phyloP scores from a whole-genome alignment of 2,329 filamentous ascomycete genomes.

The Microdochium trichocladiopsis region DNA sequence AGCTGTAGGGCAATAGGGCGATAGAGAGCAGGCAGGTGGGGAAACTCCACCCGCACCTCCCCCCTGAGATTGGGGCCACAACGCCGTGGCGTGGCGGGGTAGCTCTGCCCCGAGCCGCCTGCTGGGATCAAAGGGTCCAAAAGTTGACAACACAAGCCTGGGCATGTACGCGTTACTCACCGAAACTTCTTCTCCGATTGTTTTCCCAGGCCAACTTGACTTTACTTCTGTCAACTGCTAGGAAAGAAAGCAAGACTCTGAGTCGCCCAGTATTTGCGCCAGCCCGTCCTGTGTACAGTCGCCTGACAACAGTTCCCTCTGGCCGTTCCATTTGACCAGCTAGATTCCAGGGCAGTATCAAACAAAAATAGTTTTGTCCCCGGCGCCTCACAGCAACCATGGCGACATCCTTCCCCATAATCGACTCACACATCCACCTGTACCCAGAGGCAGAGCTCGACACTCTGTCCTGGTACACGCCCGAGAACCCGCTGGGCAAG shows the following conservation, averaged over 20 bases:
- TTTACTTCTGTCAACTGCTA: too few relatives aligned
- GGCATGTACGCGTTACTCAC: background rate
- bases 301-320: too few relatives aligned
- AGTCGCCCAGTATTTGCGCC: too few relatives aligned
- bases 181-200: background rate
- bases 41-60: background rate
- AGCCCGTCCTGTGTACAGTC: too few relatives aligned
- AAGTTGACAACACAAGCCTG: background rate
- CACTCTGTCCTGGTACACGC: slow-evolving; percentile 63
- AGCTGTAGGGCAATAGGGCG: too few relatives aligned
- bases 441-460: slow-evolving; percentile 63
- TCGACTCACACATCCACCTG: slow-evolving; percentile 91
- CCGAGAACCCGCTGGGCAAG: slow-evolving; percentile 50
- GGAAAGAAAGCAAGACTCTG: too few relatives aligned
- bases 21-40: background rate
- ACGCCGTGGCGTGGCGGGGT: background rate
- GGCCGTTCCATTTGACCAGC: too few relatives aligned
- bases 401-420: slow-evolving; percentile 46
- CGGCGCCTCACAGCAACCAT: slow-evolving; percentile 7
- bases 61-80: background rate
- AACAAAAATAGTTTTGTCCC: too few relatives aligned
- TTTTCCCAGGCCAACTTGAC: too few relatives aligned
- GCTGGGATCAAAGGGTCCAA: background rate
- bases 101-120: background rate
- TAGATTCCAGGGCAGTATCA: too few relatives aligned